Percentiles rank a stretch among this genome's conserved stretches.
These are phyloP conservation scores for Hyphodiscus sp. DNA, from an alignment of 2,329 filamentous ascomycete genomes.

Conservation along the genomic window DNA sequence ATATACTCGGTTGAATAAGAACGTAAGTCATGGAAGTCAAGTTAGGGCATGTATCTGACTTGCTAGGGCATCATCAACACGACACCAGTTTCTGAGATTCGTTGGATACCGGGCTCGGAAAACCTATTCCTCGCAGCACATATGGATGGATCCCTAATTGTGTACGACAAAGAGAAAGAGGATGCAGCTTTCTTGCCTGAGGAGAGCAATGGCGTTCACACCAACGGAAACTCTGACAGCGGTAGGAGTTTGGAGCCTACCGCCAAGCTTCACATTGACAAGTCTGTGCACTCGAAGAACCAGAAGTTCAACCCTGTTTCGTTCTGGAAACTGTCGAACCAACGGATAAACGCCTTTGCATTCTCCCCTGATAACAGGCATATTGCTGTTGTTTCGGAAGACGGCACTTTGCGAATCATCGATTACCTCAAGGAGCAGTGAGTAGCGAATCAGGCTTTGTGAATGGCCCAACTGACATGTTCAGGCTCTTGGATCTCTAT, in stretches of 20 bases:
- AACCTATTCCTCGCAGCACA: constrained; percentile 88
- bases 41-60: constrained; percentile 5
- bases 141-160: constrained; percentile 82
- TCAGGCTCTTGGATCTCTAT: constrained; percentile 77
- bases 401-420: constrained; percentile 82
- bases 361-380: constrained; percentile 88
- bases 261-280: constrained; percentile 64
- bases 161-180: constrained; percentile 97
- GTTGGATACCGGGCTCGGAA: constrained; percentile 91
- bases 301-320: constrained; percentile 91
- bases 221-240: constrained; percentile 26
- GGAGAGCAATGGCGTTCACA: constrained; percentile 37
- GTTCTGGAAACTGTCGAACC: constrained; percentile 86
- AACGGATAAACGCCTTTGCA: constrained; percentile 82
- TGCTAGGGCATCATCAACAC: constrained; percentile 76
- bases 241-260: constrained; percentile 27
- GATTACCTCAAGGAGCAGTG: constrained; percentile 89
- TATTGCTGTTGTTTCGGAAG: constrained; percentile 84
- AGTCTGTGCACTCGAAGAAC: constrained; percentile 89
- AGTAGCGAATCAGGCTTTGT: constrained; percentile 27
- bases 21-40: constrained; percentile 45
- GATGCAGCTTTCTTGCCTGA: constrained; percentile 74
- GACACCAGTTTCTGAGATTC: constrained; percentile 78
- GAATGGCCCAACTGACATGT: constrained; percentile 9
- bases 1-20: constrained; percentile 94